A percentile compares a stretch with the other conserved stretches of the same genome.
phyloP scores from a whole-genome alignment of 2,329 filamentous ascomycete genomes.

The Sclerotinia nivalis region DNA sequence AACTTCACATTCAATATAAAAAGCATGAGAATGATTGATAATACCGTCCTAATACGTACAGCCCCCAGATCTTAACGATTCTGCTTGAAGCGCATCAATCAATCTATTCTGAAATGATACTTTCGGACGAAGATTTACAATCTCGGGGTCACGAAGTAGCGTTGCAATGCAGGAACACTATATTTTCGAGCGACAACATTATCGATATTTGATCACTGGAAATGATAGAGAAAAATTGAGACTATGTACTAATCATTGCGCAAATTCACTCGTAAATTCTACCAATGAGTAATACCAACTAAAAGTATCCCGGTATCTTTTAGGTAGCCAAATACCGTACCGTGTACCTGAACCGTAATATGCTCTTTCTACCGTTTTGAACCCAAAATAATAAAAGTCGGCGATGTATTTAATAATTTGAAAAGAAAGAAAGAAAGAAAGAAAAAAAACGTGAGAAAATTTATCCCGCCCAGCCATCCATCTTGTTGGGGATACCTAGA shows the following conservation, averaged over 20 bases:
- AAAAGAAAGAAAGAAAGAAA: too few species aligned
- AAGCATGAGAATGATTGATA: background rate
- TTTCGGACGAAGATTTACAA: constrained; percentile 1
- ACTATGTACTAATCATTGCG: background rate
- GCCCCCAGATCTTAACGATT: constrained; percentile 1
- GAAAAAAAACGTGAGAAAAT: background rate
- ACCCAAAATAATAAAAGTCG: constrained; percentile 16
- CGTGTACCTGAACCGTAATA: background rate
- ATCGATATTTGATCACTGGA: constrained; percentile 3
- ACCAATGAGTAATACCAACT: constrained; percentile 14
- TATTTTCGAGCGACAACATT: constrained; percentile 2
- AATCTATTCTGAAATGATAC: constrained; percentile 3
- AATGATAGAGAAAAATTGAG: background rate
- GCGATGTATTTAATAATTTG: constrained; percentile 2
- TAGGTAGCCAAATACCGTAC: background rate
- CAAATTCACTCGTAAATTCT: constrained; percentile 13
- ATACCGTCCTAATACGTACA: background rate
- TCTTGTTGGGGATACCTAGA: constrained; percentile 1
- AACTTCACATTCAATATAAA: background rate
- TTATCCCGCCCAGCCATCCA: background rate
- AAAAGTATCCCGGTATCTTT: constrained; percentile 9
- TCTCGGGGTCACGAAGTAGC: background rate
- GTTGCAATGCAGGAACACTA: constrained; percentile 14
- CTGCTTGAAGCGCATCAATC: background rate
- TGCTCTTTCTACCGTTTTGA: constrained; percentile 13